Base-by-base conservation (phyloP, 23 red algal genomes). In the Agarophyton chilense region DNA sequence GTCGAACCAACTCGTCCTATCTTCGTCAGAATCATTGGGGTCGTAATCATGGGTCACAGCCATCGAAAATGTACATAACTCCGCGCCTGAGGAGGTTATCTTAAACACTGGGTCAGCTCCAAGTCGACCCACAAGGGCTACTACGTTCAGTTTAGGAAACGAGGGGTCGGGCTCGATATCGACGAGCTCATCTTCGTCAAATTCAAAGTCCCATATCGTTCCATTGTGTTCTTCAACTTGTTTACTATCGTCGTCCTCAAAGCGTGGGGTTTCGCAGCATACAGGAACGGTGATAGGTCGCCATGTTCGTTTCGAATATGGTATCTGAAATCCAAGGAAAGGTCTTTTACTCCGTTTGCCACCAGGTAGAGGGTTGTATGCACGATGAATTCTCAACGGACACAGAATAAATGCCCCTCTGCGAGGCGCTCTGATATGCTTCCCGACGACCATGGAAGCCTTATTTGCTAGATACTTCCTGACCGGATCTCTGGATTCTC, bases 1-100 rank as follows among this genome's bases (percentile, higher is more conserved):
- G 38, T 57, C 66, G 40, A 88, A 76, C 83, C 83, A 88, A 49
- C 83, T 88, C 18, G 83, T 88, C 46, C 38, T 73, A 16, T 84
- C 80, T 18, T 84, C 54, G 61, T 84, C 80, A 29, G 40, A 28
- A 34, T 88, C 83, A 45, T 28, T 68, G 26, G 67, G 67, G 47
- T 88, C 83, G 25, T 88, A 88, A 35, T 88, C 83, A 61, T 73
- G 50, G 10, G 42, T 24, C 1, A 88, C 83, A 21, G 83, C 83
- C 28, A 88, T 51, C 19, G 64, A 74, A 64, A 88, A 88, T n/a
- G 18, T 73, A 28, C 66, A 77, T 24, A 88, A 47, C 83, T 88
- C 29, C 13, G 41, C 13, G 50, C 70, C 83, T 4, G 42, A 32
- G 34, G 62, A 35, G 8, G 70, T 61, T 17, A 42, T 34, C 17